Percentiles rank a stretch among this genome's conserved stretches.
Conservation (phyloP, 768 basidiomycete species). For the Cystofilobasidium capitatum region DNA sequence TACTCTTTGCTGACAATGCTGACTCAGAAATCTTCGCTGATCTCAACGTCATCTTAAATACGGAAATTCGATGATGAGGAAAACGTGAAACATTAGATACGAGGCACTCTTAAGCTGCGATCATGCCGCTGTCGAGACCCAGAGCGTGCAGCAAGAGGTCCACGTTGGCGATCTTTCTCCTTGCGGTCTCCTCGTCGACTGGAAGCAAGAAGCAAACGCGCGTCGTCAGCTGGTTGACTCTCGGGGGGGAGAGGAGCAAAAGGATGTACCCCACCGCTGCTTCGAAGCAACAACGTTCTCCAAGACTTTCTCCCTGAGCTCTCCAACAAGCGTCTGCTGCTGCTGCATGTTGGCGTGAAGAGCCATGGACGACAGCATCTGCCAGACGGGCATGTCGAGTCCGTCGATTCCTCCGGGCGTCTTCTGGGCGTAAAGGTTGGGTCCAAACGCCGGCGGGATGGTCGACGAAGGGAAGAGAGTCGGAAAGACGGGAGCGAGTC, state of each 20-base stretch:
- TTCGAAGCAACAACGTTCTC: conserved; percentile 59
- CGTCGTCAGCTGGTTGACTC: background rate
- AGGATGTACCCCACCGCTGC: conserved; percentile 46
- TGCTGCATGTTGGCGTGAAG: conserved; percentile 68
- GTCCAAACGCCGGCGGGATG: conserved; percentile 43
- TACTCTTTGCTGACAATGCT: too few relatives aligned
- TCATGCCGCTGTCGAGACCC: conserved; percentile 15
- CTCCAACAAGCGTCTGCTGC: conserved; percentile 74
- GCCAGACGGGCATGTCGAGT: conserved; percentile 79
- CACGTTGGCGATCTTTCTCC: conserved; percentile 79
- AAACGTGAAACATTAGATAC: too few relatives aligned
- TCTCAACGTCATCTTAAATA: too few relatives aligned
- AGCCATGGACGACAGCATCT: conserved; percentile 80
- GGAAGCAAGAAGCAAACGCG: conserved; percentile 27
- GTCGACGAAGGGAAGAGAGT: conserved; percentile 77
- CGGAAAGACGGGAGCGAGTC: conserved; percentile 64
- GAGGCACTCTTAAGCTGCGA: background rate
- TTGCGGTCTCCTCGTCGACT: conserved; percentile 59
- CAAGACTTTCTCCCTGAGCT: conserved; percentile 83
- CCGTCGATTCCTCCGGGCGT: conserved; percentile 41
- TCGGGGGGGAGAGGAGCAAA: background rate
- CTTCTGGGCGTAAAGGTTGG: conserved; percentile 38
- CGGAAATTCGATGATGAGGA: too few relatives aligned
- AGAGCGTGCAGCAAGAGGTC: conserved; percentile 53
- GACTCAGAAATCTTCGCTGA: too few relatives aligned